Evolutionary conservation across 495 filamentous ascomycete genomes (phyloP), one percentile per base, ranked within the genome.

Genomic region (Glutinoglossum americanum): DNA sequence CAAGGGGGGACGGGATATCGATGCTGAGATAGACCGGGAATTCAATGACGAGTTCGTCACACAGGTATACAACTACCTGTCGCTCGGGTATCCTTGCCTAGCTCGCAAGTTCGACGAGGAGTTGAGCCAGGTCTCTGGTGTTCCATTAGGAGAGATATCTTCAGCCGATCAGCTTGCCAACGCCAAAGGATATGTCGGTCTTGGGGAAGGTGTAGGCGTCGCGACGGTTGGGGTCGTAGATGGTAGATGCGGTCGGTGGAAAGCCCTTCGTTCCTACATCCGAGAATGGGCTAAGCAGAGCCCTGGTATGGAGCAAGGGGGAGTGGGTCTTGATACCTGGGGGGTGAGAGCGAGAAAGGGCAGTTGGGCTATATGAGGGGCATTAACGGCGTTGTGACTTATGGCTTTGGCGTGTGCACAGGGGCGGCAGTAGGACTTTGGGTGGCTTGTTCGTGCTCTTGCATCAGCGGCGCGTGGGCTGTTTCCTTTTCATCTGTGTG

Each of bases 61-160:
- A 2, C 89, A 96, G 67, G 87, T 96, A 19, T 96, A 89, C 72
- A 94, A 96, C 65, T 96, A 96, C 69, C 74, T 96, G 15, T 93
- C 87, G 0, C 76, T 96, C 23, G 89, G 89, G 3, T 96, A 93
- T 66, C 87, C 89, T 8, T 80, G 84, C 17, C 75, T 89, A 27
- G 89, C 88, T 11, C 79, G 84, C 13, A 77, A 77, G 56, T 96
- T 83, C 64, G 89, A 96, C 66, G 70, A 77, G 45, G 89, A 96
- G 69, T 73, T 96, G 25, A 76, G 80, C 64, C 82, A 80, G 65
- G 89, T 94, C 53, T 84, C 83, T 32, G 73, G 75, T 4, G 80
- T 90, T 23, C 57, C 75, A 0, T 60, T 86, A 30, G 71, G 74
- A 27, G 77, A 85, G 48, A 74, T 96, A 44, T 74, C 85, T 58